Percentiles rank a stretch among this genome's conserved stretches.
Conservation (phyloP, 1,284 basidiomycete species). For the Ceratobasidium sp. region DNA sequence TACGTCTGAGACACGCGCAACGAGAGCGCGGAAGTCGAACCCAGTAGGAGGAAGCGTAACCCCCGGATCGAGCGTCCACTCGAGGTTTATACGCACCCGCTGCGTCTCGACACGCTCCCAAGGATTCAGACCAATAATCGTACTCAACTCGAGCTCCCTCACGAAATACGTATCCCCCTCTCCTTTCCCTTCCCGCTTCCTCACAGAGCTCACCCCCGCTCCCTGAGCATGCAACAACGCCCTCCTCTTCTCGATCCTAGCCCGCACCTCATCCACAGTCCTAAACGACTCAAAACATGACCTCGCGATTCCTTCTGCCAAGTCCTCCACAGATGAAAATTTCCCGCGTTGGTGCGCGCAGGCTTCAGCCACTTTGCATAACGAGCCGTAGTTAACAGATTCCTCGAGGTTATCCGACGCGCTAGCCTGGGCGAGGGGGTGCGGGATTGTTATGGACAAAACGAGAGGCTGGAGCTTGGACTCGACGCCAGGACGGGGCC, state of each 20-base stretch:
- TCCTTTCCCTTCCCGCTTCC: slow-evolving; percentile 53
- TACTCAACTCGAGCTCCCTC: slow-evolving; percentile 67
- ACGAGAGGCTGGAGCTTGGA: slow-evolving; percentile 67
- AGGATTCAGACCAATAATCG: slow-evolving; percentile 80
- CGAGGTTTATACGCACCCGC: slow-evolving; percentile 72
- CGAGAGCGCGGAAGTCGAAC: slow-evolving; percentile 61
- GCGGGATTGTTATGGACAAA: slow-evolving; percentile 68
- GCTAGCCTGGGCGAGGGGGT: slow-evolving; percentile 69
- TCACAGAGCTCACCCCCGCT: slow-evolving; percentile 62
- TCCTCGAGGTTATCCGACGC: slow-evolving; percentile 68
- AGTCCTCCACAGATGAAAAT: slow-evolving; percentile 62
- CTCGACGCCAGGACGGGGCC: slow-evolving; percentile 48
- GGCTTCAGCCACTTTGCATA: slow-evolving; percentile 59
- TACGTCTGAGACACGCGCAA: slow-evolving; percentile 61
- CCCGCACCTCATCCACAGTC: slow-evolving; percentile 58
- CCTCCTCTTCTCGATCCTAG: slow-evolving; percentile 66
- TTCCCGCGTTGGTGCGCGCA: slow-evolving; percentile 51
- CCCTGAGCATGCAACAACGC: slow-evolving; percentile 68
- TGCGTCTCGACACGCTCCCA: slow-evolving; percentile 81
- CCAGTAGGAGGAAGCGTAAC: slow-evolving; percentile 51
- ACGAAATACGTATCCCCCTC: slow-evolving; percentile 59
- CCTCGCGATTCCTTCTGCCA: slow-evolving; percentile 62
- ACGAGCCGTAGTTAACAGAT: slow-evolving; percentile 72
- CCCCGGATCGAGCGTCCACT: slow-evolving; percentile 56
- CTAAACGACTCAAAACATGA: slow-evolving; percentile 60